A percentile compares a stretch with the other conserved stretches of the same genome.
phyloP scores from a whole-genome alignment of 2,329 filamentous ascomycete species.

The Ophiostoma novo-ulmi region DNA sequence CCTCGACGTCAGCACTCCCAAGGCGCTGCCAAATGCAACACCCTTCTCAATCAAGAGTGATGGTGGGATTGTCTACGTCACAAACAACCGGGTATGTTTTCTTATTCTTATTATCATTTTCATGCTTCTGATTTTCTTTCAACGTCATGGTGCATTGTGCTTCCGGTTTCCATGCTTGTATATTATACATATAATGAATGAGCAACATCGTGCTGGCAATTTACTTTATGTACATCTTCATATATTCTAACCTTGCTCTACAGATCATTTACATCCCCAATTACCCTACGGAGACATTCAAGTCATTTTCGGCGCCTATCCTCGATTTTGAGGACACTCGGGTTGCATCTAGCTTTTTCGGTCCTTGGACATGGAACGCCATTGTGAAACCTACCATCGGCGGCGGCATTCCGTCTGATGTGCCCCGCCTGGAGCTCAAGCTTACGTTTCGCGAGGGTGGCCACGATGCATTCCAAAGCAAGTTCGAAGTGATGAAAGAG shows the following conservation, averaged over 20 bases:
- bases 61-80: conserved; percentile 71
- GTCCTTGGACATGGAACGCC: conserved; percentile 83
- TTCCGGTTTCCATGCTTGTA: background rate
- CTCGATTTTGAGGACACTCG: conserved; percentile 82
- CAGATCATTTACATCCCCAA: conserved; percentile 84
- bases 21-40: conserved; percentile 57
- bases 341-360: conserved; percentile 84
- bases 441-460: conserved; percentile 92
- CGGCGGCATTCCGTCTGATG: conserved; percentile 71
- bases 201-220: background rate
- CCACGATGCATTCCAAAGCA: conserved; percentile 82
- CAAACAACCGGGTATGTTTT: conserved; percentile 69
- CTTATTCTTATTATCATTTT: background rate
- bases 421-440: conserved; percentile 71
- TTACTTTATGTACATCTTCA: background rate
- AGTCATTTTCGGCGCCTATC: conserved; percentile 85
- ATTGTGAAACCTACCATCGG: conserved; percentile 73
- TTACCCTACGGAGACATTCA: conserved; percentile 61
- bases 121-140: background rate
- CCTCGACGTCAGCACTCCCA: conserved; percentile 67
- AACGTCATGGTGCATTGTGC: background rate
- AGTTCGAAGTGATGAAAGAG: conserved; percentile 80
- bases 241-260: background rate
- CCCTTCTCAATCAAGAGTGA: conserved; percentile 67
- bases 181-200: background rate